Conservation (phyloP, 176 grass and related monocot species). For the Aegilops speltoides region DNA sequence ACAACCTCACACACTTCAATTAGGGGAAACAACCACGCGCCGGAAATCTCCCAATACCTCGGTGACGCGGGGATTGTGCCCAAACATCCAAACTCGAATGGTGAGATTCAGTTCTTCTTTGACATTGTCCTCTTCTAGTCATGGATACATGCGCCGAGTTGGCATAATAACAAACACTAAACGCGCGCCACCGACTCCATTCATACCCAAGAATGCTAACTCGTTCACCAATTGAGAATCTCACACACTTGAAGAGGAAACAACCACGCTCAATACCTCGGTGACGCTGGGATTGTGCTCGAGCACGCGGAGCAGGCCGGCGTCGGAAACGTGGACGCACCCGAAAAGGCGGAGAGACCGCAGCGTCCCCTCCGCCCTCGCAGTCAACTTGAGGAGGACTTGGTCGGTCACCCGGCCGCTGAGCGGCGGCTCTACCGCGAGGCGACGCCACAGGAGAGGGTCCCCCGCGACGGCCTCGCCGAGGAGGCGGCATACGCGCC, state of each 20-base stretch:
- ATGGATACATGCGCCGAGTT: no score
- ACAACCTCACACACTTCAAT: background rate
- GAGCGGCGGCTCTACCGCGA: slow-evolving; percentile 40
- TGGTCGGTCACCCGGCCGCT: slow-evolving; percentile 34
- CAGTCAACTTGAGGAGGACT: slow-evolving; percentile 28
- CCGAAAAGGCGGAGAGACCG: slow-evolving; percentile 60
- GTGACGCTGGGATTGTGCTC: slow-evolving; percentile 58
- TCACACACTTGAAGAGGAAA: no score
- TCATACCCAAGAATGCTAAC: no score
- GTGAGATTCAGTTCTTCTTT: no score
- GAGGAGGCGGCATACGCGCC: slow-evolving; percentile 37
- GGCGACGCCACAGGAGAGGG: slow-evolving; percentile 45
- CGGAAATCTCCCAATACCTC: slow-evolving; percentile 43
- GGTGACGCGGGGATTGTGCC: slow-evolving; percentile 36
- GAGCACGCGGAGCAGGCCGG: slow-evolving; percentile 56
- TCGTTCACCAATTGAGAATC: no score
- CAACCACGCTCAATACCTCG: slow-evolving; percentile 45
- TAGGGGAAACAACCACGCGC: background rate
- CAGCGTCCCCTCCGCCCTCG: slow-evolving; percentile 33
- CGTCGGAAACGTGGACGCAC: slow-evolving; percentile 62
- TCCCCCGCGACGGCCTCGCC: slow-evolving; percentile 52
- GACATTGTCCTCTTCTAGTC: no score
- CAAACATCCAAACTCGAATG: no score
- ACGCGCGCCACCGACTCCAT: no score
- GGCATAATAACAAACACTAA: no score